These are phyloP conservation scores for Geranium incanum DNA, from an alignment of 441 rosid species.

Conservation along the genomic window DNA sequence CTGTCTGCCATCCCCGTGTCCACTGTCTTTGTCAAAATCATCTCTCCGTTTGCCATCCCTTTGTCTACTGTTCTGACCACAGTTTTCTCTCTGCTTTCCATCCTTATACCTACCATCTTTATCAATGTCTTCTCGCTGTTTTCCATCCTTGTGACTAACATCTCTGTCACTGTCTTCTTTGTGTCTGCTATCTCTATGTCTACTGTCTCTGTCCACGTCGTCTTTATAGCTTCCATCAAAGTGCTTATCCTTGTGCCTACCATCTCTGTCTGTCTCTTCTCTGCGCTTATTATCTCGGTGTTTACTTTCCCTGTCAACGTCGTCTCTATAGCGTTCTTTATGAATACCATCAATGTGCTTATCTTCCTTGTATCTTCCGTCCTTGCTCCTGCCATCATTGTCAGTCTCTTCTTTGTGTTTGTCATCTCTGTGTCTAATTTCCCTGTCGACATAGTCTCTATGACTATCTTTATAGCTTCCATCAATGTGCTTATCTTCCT, in stretches of 20 bases:
- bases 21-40: not conserved
- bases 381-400: not conserved
- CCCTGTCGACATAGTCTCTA: conserved; percentile 3
- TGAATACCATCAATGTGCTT: not conserved
- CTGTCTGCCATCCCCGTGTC: not conserved
- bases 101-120: not conserved
- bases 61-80: not conserved
- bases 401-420: not conserved
- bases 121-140: not conserved
- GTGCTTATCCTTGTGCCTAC: not conserved
- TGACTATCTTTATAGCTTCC: not conserved
- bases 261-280: not conserved
- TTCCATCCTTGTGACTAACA: not conserved
- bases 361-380: conserved; percentile 6
- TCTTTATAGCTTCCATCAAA: not conserved
- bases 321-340: not conserved
- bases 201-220: not conserved
- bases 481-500: not conserved
- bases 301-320: not conserved
- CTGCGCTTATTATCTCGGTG: not conserved
- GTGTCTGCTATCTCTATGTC: not conserved
- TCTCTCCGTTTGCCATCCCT: conserved; percentile 2
- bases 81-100: not conserved
- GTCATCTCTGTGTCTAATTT: not conserved
- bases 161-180: not conserved